Base-by-base conservation (phyloP, 1,284 basidiomycete species). In the Papiliotrema nemorosa region DNA sequence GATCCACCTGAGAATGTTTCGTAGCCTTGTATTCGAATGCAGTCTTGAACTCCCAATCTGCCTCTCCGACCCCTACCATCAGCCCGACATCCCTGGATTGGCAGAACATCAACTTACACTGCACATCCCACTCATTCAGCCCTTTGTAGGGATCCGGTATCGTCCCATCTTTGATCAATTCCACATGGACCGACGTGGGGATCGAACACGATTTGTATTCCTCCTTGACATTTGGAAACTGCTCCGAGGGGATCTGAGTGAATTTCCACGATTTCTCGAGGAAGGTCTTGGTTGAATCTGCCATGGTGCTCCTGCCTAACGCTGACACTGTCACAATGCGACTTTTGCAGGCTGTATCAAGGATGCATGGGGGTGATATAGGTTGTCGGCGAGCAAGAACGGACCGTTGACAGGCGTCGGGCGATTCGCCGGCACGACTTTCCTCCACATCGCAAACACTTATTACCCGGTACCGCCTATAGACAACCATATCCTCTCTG, bases 151-250 rank as follows among this genome's bases (percentile, higher is more conserved):
- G 88, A 73, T 94, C 87, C 26, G 85, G 84, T 27, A 93, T 91
- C 61, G 70, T 83, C 58, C 82, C 80, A 31, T 79, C 67, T 58
- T 80, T 82, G 63, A 88, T 71, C 25, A 94, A 80, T 67, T 93
- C 90, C 49, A 87, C 87, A 58, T 93, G 90, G 9, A 91, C 85
- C 2, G 83, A 84, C 1, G 88, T 91, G 12, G 90, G 88, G 59
- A 91, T 26, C 24, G 53, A 24, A 52, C 66, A 69, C 7, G 38
- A 13, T 3, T 35, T 21, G 66, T 66, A 69, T 22, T 60, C 49
- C 44, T 59, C 58, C 24, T 57, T 37, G 13, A 21, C 49, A 27
- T 62, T 49, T 2, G 49, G 47, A 14, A 36, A 53, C 10, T 48
- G 38, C 29, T 52, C 21, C 12, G 59, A 59, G 1, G 57, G 29